Conservation (phyloP, 345 rosid genomes). For the Eucalyptus tenuipes region DNA sequence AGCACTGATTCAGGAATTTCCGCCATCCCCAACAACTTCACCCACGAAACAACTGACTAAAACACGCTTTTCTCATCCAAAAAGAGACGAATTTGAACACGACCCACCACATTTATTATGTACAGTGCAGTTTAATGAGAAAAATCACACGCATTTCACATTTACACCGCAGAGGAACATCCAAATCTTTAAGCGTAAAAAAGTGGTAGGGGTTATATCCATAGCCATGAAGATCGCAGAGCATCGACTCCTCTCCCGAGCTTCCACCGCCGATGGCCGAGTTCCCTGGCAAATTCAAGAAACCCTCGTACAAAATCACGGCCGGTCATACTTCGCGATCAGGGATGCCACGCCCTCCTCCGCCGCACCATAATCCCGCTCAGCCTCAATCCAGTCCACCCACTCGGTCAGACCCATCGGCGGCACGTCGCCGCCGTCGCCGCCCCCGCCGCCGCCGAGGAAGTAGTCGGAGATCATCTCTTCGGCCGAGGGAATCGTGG, state of each 20-base stretch:
- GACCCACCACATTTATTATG: background rate
- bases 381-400: background rate
- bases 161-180: background rate
- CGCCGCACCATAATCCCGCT: background rate
- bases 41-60: background rate
- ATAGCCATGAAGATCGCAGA: background rate
- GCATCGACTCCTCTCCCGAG: background rate
- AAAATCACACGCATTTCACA: background rate
- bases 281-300: background rate
- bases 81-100: background rate
- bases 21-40: background rate
- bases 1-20: background rate
- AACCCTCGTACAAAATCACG: background rate
- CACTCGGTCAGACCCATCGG: background rate
- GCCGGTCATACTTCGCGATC: background rate
- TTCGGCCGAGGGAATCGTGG: background rate
- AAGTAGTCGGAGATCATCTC: background rate
- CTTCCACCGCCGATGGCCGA: background rate
- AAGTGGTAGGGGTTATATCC: fast-evolving
- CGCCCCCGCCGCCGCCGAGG: no score
- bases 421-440: background rate
- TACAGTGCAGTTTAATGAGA: background rate
- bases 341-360: background rate
- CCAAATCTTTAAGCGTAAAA: background rate
- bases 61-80: background rate